Conservation (phyloP, 768 basidiomycete genomes). For the Trametes coccinea region DNA sequence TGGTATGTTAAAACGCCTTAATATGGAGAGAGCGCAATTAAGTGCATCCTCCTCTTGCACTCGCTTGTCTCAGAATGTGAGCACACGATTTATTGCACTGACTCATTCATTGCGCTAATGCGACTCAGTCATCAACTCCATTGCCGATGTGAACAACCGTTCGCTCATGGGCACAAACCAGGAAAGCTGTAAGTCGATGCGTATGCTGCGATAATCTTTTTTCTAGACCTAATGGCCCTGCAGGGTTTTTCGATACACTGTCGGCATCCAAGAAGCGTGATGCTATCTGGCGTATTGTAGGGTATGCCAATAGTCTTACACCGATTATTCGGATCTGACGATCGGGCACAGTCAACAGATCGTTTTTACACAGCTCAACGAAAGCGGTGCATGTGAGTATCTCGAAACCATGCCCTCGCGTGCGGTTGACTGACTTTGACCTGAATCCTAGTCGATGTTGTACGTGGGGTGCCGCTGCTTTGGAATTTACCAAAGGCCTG, state of each 20-base stretch:
- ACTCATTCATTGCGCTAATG: neutral
- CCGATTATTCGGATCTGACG: neutral
- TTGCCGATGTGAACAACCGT: constrained; percentile 44
- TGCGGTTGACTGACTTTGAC: neutral
- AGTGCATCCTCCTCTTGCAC: constrained; percentile 4
- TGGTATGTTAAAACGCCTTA: constrained; percentile 33
- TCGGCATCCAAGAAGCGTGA: constrained; percentile 46
- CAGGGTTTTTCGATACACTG: constrained; percentile 52
- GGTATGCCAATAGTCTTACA: constrained; percentile 32
- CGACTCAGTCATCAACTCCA: constrained; percentile 42
- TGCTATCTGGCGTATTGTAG: constrained; percentile 56
- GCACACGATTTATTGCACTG: neutral
- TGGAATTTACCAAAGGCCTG: neutral
- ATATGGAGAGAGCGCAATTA: neutral
- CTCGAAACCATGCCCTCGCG: neutral
- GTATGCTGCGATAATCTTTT: neutral
- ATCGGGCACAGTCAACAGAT: constrained; percentile 48
- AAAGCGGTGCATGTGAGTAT: constrained; percentile 38
- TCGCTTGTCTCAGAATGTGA: neutral
- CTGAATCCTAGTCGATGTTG: constrained; percentile 26
- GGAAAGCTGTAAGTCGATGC: constrained; percentile 45
- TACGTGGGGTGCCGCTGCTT: constrained; percentile 14
- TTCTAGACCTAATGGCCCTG: neutral
- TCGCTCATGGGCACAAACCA: constrained; percentile 57
- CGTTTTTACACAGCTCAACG: constrained; percentile 51